Evolutionary conservation across 1,284 basidiomycete species (phyloP), one percentile per base, ranked within the genome.

Genomic region (Leccinum holopus): DNA sequence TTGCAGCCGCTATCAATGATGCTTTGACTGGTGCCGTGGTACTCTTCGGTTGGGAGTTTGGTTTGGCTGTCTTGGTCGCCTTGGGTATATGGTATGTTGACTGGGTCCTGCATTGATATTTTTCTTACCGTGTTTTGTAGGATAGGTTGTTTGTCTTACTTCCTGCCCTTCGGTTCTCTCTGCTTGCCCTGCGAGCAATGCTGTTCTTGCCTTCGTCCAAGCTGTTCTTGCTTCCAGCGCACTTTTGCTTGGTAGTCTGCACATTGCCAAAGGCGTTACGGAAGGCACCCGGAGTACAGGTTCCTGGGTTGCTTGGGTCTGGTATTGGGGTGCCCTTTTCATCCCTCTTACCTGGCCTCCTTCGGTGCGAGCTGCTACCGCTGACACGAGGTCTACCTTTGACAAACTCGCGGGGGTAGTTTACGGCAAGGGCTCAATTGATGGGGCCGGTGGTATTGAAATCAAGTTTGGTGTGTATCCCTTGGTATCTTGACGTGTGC

Each of bases 401-500:
- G 86, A 86, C 65, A 91, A 94, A 70, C 86, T 90, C 2, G 88
- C 84, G 1, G 94, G 95, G 60, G 85, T 97, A 65, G 86, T 90
- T 68, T 93, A 97, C 74, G 90, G 88, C 1, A 83, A 86, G 69
- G 92, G 92, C 7, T 82, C 85, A 30, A 86, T 92, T 61, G 81
- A 97, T 33, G 77, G 87, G 55, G 83, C 94, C n/a, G 78, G 84
- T 32, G 79, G 87, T 62, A 86, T 94, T 10, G 88, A 89, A 71
- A 90, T 97, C 71, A 92, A 92, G 71, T 97, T 97, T 73, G 87
- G 90, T 91, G 63, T 57, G 82, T 59, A 41, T 21, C 2, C 10
- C 16, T 5, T 51, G 1, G n/a, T 3, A 21, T 41, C 10, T 3
- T 18, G 58, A 58, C 49, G 11, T 16, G 5, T 47, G n/a, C 14